Conservation (phyloP, 805 yeast species). For the Henningerozyma blattae region DNA sequence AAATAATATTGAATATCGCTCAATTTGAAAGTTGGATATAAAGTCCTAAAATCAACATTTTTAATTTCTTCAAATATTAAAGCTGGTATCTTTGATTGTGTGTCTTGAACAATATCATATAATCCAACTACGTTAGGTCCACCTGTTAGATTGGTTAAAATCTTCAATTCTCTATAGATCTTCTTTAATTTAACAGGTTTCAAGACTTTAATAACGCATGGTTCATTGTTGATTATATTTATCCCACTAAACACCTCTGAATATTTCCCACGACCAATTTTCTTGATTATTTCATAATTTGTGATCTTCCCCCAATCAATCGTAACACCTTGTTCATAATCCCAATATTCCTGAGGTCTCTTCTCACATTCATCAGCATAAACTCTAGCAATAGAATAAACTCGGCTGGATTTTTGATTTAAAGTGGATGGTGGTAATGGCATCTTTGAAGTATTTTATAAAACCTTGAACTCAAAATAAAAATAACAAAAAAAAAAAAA, state of each 20-base stretch:
- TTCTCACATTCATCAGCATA: slow-evolving; percentile 68
- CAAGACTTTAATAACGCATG: slow-evolving; percentile 79
- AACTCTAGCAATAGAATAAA: slow-evolving; percentile 57
- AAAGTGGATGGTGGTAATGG: slow-evolving; percentile 24
- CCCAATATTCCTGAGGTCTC: slow-evolving; percentile 80
- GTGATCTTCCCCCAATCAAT: slow-evolving; percentile 78
- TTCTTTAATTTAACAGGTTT: slow-evolving; percentile 91
- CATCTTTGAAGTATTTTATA: no score
- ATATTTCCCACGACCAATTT: slow-evolving; percentile 87
- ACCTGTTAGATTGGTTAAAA: slow-evolving; percentile 68
- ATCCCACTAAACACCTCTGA: slow-evolving; percentile 88
- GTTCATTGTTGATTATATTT: slow-evolving; percentile 44
- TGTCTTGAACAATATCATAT: slow-evolving; percentile 80
- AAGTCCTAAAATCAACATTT: slow-evolving; percentile 74
- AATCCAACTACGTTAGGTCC: slow-evolving; percentile 74
- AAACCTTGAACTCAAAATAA: no score
- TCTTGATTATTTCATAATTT: slow-evolving; percentile 74
- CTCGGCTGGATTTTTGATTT: slow-evolving; percentile 23
- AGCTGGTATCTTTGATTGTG: slow-evolving; percentile 75
- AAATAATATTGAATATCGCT: slow-evolving; percentile 74
- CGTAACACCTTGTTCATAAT: slow-evolving; percentile 52
- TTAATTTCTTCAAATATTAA: slow-evolving; percentile 75
- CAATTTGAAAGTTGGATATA: slow-evolving; percentile 71
- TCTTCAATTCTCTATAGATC: slow-evolving; percentile 82
- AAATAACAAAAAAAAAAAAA: no score